A percentile compares a stretch with the other conserved stretches of the same genome.
These are phyloP conservation scores for Hygrophoropsis aurantiaca DNA, from an alignment of 768 basidiomycete species.

Conservation along the genomic window DNA sequence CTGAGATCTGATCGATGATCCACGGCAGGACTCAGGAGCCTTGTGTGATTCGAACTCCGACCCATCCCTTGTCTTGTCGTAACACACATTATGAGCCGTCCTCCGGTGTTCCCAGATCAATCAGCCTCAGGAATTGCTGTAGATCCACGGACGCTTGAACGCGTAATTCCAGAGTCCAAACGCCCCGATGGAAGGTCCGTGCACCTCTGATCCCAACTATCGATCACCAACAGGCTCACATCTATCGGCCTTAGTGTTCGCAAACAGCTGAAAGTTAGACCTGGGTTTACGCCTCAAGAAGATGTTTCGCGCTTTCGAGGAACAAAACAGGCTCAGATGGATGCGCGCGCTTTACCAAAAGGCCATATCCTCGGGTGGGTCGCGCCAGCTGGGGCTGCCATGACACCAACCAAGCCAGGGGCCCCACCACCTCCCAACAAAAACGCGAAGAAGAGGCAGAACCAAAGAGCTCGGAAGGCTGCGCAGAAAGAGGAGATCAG, in stretches of 20 bases:
- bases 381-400: constrained; percentile 50
- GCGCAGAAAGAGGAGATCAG: constrained; percentile 58
- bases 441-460: constrained; percentile 80
- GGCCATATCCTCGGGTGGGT: constrained; percentile 85
- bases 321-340: constrained; percentile 72
- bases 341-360: constrained; percentile 61
- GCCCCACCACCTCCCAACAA: constrained; percentile 55
- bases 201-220: constrained; percentile 1
- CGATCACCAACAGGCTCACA: constrained; percentile 8
- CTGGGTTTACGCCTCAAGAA: constrained; percentile 93
- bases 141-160: constrained; percentile 82
- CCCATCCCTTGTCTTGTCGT: constrained; percentile 1
- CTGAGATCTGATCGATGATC: no score
- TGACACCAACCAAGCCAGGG: constrained; percentile 27
- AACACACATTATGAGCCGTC: constrained; percentile 62
- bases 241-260: constrained; percentile 56
- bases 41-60: constrained; percentile 5
- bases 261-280: constrained; percentile 86
- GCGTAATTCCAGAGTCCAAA: constrained; percentile 83
- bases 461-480: constrained; percentile 68
- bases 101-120: constrained; percentile 71
- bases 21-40: no score
- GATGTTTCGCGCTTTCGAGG: constrained; percentile 87
- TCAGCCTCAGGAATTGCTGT: constrained; percentile 77
- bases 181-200: constrained; percentile 83